These are phyloP conservation scores for Claviceps maximensis DNA, from an alignment of 2,329 filamentous ascomycete species.

Conservation along the genomic window DNA sequence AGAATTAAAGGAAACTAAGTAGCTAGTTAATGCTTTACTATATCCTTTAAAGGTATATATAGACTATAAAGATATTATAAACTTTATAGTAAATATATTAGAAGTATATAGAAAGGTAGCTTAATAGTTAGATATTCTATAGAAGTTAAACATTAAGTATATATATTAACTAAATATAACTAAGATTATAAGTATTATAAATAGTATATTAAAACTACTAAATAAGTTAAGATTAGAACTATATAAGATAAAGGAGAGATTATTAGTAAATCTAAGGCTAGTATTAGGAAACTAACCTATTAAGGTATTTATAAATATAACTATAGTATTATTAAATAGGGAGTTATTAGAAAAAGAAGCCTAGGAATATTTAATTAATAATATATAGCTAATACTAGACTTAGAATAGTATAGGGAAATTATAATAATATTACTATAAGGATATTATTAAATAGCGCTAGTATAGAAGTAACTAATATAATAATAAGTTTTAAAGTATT, in stretches of 20 bases:
- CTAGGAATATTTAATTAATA: neutral
- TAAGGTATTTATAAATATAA: neutral
- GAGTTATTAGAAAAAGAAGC: neutral
- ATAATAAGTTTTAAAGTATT: neutral
- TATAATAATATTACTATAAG: neutral
- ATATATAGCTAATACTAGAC: neutral
- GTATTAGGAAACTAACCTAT: neutral
- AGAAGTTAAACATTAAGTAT: neutral
- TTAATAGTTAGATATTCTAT: neutral
- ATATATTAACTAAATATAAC: neutral
- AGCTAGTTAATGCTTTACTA: neutral
- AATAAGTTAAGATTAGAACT: neutral
- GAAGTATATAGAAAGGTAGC: neutral
- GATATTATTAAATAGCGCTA: neutral
- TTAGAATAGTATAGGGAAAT: neutral
- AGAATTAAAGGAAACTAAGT: neutral
- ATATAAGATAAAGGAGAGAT: no score
- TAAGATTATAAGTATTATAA: neutral
- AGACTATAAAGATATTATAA: neutral
- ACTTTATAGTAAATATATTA: neutral
- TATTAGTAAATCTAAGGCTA: neutral
- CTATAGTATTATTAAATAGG: neutral
- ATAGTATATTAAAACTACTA: neutral
- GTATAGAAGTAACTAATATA: neutral
- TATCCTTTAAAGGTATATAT: neutral